phyloP scores from a whole-genome alignment of 1,139 yeast species.

The Kodamaea sp. region DNA sequence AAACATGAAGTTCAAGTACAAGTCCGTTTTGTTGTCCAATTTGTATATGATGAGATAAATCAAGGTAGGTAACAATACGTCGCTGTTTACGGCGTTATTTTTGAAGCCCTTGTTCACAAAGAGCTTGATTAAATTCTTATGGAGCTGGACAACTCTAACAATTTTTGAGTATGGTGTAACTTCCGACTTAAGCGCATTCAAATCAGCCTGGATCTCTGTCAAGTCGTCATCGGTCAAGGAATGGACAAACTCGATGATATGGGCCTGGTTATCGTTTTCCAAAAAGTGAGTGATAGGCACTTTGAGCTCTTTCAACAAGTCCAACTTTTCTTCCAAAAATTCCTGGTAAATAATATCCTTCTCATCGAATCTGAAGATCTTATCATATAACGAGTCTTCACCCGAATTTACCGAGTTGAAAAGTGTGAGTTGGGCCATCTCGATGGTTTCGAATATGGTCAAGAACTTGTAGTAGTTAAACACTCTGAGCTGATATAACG shows the following conservation, averaged over 20 bases:
- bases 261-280: slow-evolving; percentile 21
- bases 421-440: slow-evolving; percentile 33
- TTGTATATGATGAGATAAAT: slow-evolving; percentile 37
- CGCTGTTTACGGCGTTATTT: slow-evolving; percentile 34
- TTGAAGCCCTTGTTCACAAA: slow-evolving; percentile 19
- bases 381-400: slow-evolving; percentile 40
- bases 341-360: slow-evolving; percentile 40
- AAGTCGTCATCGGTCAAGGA: slow-evolving; percentile 15
- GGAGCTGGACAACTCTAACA: slow-evolving; percentile 30
- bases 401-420: slow-evolving; percentile 27
- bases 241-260: slow-evolving; percentile 21
- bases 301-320: slow-evolving; percentile 23
- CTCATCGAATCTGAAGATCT: slow-evolving; percentile 42
- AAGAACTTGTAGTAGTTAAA: slow-evolving; percentile 45
- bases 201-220: slow-evolving; percentile 11
- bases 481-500: slow-evolving; percentile 40
- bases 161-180: slow-evolving; percentile 40
- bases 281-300: slow-evolving; percentile 34
- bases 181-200: slow-evolving; percentile 19
- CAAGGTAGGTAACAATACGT: slow-evolving; percentile 40
- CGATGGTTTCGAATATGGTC: slow-evolving; percentile 34
- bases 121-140: slow-evolving; percentile 31
- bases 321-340: slow-evolving; percentile 37
- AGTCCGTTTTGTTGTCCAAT: slow-evolving; percentile 23
- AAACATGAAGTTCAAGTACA: slow-evolving; percentile 40